Base-by-base conservation (phyloP, 306 rosid genomes). In the Cyamopsis tetragonoloba region DNA sequence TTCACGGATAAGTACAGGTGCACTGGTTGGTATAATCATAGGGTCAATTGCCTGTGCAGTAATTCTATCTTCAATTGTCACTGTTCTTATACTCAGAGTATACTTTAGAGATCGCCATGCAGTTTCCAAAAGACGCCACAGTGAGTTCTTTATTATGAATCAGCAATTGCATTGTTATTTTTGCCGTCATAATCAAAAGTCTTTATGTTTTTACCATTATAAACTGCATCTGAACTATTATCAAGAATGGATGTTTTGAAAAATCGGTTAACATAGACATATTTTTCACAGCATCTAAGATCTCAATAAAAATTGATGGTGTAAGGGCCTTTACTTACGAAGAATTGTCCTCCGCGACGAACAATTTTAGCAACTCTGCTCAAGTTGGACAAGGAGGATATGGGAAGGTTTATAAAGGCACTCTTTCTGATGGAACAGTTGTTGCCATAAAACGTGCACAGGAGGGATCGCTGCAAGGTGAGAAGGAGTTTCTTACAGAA, bases 371-470 rank as follows among this genome's bases (percentile, higher is more conserved):
- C 73, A 74, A 24, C 71, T 82, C 95, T 34, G 66, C 79, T 66
- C 85, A 77, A 80, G 83, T 74, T 59, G 96, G 96, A 38, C 89
- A 87, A 69, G 95, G 96, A 7, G 96, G 96, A 27, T 90, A 90
- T 50, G 96, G 96, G 28, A 90, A 76, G 75, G 96, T 90, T 17
- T 90, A 90, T 72, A 90, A 50, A 82, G 95, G 96, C 18, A 55
- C 51, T 77, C 85, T 90, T 22, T 39, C 78, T 23, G 89, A 83
- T 28, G 85, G 91, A 71, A 81, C 83, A 0, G 47, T 72, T 55
- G 91, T 85, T 57, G 96, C 96, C 49, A 90, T 90, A 50, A 90
- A 90, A 82, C 95, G 96, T 74, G 96, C 96, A 47, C 95, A 68
- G 72, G 95, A 80, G 67, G 88, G 85, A 15, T 90, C 95, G 11